A percentile compares a stretch with the other conserved stretches of the same genome.
These are phyloP conservation scores for Calonectria crousiana DNA, from an alignment of 2,329 filamentous ascomycete species.

Conservation along the genomic window DNA sequence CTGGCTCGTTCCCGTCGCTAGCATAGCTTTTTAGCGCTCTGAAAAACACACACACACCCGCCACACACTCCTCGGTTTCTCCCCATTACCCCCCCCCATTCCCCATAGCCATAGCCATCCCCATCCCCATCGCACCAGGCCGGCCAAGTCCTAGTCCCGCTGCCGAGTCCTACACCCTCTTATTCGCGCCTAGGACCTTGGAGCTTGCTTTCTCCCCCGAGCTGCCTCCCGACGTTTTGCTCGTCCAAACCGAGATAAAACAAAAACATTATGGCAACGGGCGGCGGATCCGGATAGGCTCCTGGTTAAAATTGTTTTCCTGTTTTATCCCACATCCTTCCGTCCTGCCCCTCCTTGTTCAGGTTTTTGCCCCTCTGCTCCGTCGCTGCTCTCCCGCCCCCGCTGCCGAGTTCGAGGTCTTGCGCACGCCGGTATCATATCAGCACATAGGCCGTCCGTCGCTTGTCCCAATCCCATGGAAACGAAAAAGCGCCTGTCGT, in stretches of 20 bases:
- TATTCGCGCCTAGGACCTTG: constrained; percentile 42
- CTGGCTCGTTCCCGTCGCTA: constrained; percentile 4
- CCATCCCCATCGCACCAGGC: constrained; percentile 20
- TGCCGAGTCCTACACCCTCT: constrained; percentile 46
- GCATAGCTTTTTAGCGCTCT: constrained; percentile 11
- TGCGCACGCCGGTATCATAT: neutral
- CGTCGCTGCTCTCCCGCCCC: neutral
- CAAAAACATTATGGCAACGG: constrained; percentile 42
- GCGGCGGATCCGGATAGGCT: constrained; percentile 37
- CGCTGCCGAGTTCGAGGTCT: neutral
- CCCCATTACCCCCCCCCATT: neutral
- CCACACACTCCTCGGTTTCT: neutral
- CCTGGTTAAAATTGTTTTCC: constrained; percentile 15
- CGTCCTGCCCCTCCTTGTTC: constrained; percentile 15
- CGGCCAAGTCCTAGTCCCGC: constrained; percentile 44
- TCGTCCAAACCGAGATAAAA: constrained; percentile 31
- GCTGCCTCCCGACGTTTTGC: constrained; percentile 43
- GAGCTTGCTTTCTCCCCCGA: constrained; percentile 33
- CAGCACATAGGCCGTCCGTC: neutral
- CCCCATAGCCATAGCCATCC: constrained; percentile 20
- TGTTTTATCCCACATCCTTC: constrained; percentile 19
- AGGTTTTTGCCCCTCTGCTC: constrained; percentile 18
- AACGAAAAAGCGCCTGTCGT: constrained; percentile 45
- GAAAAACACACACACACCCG: neutral
- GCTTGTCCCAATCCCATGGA: constrained; percentile 42